A percentile compares a stretch with the other conserved stretches of the same genome.
These are phyloP conservation scores for Metarhizium robertsii DNA, from an alignment of 2,329 filamentous ascomycete species.

Conservation along the genomic window DNA sequence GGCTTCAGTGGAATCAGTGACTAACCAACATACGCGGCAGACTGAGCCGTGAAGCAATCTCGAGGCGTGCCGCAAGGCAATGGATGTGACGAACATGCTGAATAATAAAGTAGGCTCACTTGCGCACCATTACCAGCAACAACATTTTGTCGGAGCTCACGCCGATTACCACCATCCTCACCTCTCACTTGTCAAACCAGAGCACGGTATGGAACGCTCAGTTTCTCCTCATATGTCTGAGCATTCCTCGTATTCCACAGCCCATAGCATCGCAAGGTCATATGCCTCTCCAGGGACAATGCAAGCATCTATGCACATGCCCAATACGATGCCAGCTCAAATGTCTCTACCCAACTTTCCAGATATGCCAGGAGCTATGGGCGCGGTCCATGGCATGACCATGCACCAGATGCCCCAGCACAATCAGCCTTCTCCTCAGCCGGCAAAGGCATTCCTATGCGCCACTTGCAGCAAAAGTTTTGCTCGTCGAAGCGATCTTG, in stretches of 20 bases:
- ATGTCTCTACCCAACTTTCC: slow-evolving; percentile 34
- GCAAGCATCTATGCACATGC: slow-evolving; percentile 38
- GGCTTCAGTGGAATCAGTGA: not conserved
- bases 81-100: slow-evolving; percentile 44
- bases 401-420: slow-evolving; percentile 28
- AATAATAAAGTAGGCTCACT: slow-evolving; percentile 36
- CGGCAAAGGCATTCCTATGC: slow-evolving; percentile 71
- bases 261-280: slow-evolving; percentile 35
- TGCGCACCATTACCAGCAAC: slow-evolving; percentile 14
- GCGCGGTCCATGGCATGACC: slow-evolving; percentile 25
- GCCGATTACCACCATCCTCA: slow-evolving; percentile 22
- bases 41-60: slow-evolving; percentile 29
- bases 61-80: slow-evolving; percentile 36
- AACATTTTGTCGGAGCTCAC: slow-evolving; percentile 21
- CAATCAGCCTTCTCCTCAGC: slow-evolving; percentile 24
- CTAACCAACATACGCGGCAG: slow-evolving; percentile 12
- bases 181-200: slow-evolving; percentile 24
- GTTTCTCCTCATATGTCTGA: slow-evolving; percentile 52
- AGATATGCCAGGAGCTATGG: slow-evolving; percentile 23
- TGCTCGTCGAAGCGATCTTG: slow-evolving; percentile 85
- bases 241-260: slow-evolving; percentile 45
- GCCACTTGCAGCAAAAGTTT: slow-evolving; percentile 87
- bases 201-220: slow-evolving; percentile 39
- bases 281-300: slow-evolving; percentile 46
- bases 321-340: slow-evolving; percentile 29